Conservation (phyloP, 768 basidiomycete genomes). For the Lactifluus subvellereus region DNA sequence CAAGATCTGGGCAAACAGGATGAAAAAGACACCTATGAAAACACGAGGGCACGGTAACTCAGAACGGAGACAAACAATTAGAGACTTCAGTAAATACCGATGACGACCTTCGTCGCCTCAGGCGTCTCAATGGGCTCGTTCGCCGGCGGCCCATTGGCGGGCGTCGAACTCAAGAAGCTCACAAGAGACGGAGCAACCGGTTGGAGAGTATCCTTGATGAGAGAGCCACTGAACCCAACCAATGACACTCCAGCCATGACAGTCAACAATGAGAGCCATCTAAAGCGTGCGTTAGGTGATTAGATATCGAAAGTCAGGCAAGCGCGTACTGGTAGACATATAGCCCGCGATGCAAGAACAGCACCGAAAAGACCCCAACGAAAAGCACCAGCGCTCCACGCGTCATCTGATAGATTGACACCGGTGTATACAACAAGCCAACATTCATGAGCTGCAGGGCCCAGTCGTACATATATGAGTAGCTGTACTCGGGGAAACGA, state of each 20-base stretch:
- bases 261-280: slow-evolving; percentile 86
- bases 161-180: slow-evolving; percentile 25
- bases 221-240: slow-evolving; percentile 85
- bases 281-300: slow-evolving; percentile 29
- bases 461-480: slow-evolving; percentile 1
- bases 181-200: slow-evolving; percentile 35
- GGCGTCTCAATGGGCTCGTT: slow-evolving; percentile 48
- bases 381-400: slow-evolving; percentile 90
- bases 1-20: slow-evolving; percentile 94
- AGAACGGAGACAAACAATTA: slow-evolving; percentile 21
- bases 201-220: slow-evolving; percentile 69
- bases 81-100: slow-evolving; percentile 46
- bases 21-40: slow-evolving; percentile 72
- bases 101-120: slow-evolving; percentile 63
- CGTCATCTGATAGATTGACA: slow-evolving; percentile 97
- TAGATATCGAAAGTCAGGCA: slow-evolving; percentile 2
- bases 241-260: slow-evolving; percentile 82
- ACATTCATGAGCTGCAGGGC: slow-evolving; percentile 75
- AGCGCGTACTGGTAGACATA: slow-evolving; percentile 75
- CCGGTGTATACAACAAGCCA: slow-evolving; percentile 92
- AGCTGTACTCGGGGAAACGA: background rate
- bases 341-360: slow-evolving; percentile 81
- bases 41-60: slow-evolving; percentile 24
- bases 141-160: slow-evolving; percentile 32
- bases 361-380: slow-evolving; percentile 84